Evolutionary conservation across 768 basidiomycete genomes (phyloP).

Genomic region (Russula sp.): DNA sequence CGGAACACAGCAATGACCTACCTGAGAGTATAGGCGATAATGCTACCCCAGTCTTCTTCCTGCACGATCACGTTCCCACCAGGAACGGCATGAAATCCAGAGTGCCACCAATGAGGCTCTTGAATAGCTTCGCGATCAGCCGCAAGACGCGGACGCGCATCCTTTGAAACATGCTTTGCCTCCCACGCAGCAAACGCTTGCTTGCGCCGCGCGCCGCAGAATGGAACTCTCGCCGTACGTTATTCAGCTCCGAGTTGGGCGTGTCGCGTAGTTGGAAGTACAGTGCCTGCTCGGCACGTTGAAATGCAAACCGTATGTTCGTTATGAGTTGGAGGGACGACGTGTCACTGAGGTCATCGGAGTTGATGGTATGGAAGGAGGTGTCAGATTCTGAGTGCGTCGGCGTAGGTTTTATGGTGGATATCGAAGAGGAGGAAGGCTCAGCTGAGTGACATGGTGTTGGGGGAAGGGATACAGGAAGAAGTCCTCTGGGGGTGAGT

Average conservation of each 20-base stretch:
- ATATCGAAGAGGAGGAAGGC: slow-evolving; percentile 25
- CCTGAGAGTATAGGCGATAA: slow-evolving; percentile 76
- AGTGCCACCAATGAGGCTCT: slow-evolving; percentile 68
- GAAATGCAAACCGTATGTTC: slow-evolving; percentile 54
- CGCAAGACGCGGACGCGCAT: slow-evolving; percentile 26
- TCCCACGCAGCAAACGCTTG: slow-evolving; percentile 61
- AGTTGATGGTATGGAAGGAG: slow-evolving; percentile 23
- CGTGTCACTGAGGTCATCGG: slow-evolving; percentile 28
- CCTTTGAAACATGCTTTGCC: slow-evolving; percentile 53
- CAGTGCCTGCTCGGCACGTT: slow-evolving; percentile 55
- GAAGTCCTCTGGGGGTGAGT: slow-evolving; percentile 15
- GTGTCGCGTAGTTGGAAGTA: slow-evolving; percentile 54
- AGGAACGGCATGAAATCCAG: slow-evolving; percentile 61
- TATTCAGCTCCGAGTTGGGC: slow-evolving; percentile 49
- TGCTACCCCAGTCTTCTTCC: slow-evolving; percentile 74
- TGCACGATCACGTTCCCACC: slow-evolving; percentile 61
- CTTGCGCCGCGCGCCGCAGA: slow-evolving; percentile 51
- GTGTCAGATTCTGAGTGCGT: background rate
- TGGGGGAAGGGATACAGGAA: slow-evolving; percentile 30
- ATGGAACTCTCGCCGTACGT: slow-evolving; percentile 58
- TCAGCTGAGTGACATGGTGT: slow-evolving; percentile 28
- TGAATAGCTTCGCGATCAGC: slow-evolving; percentile 31
- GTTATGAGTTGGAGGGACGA: slow-evolving; percentile 45
- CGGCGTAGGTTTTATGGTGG: slow-evolving; percentile 15
- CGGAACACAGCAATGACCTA: slow-evolving; percentile 33